Evolutionary conservation across 129 eudicot genomes (phyloP).

Genomic region (Artemisia annua): DNA sequence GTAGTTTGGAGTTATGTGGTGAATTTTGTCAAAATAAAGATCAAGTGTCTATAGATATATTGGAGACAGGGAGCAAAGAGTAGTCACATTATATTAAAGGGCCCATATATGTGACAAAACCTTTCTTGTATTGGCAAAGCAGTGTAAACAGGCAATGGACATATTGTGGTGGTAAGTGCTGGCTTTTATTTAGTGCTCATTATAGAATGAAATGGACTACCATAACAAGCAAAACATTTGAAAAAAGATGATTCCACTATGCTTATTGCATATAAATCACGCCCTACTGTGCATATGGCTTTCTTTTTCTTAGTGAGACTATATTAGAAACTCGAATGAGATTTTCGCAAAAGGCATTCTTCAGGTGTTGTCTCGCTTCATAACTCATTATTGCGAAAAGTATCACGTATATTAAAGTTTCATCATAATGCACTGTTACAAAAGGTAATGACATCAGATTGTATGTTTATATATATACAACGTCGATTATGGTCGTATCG

Average conservation of each 20-base stretch:
- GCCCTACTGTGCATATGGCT: constrained; percentile 22
- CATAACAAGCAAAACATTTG: constrained; percentile 53
- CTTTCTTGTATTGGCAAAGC: constrained; percentile 37
- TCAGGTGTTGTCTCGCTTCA: constrained; percentile 27
- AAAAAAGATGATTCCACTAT: constrained; percentile 41
- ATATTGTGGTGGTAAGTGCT: constrained; percentile 79
- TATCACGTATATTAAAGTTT: constrained; percentile 3
- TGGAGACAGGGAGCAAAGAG: constrained; percentile 39
- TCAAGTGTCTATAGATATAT: constrained; percentile 22
- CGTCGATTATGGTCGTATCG: too few relatives aligned
- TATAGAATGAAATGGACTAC: constrained; percentile 59
- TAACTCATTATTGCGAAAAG: constrained; percentile 10
- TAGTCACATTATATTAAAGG: constrained; percentile 36
- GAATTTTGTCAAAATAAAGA: constrained; percentile 32
- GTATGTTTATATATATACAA: too few relatives aligned
- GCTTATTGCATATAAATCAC: constrained; percentile 16
- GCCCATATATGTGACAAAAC: constrained; percentile 41
- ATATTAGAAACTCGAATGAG: background rate
- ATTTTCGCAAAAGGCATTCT: background rate
- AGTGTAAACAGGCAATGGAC: constrained; percentile 54
- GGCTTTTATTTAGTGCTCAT: constrained; percentile 70
- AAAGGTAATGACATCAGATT: background rate
- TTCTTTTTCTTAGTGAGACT: constrained; percentile 8
- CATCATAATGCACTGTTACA: background rate
- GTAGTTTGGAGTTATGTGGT: constrained; percentile 30